These are phyloP conservation scores for Mortierella claussenii DNA, from an alignment of 192 early-diverging fungal genomes.

Conservation along the genomic window DNA sequence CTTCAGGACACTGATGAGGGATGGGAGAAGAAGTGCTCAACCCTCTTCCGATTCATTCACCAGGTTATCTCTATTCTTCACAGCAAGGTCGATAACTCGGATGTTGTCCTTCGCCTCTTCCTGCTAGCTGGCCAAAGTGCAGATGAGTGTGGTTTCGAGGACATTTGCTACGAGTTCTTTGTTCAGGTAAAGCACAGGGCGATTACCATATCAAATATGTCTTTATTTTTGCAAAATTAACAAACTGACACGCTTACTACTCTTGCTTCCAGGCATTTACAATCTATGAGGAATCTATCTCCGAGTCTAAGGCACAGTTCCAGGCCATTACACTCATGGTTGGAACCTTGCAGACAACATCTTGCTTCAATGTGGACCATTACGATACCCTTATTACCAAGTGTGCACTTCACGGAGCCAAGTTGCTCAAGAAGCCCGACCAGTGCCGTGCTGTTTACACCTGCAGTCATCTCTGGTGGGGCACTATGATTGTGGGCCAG, in stretches of 20 bases:
- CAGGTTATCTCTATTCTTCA: slow-evolving; percentile 82
- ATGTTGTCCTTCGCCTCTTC: slow-evolving; percentile 81
- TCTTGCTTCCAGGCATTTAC: slow-evolving; percentile 78
- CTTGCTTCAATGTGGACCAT: slow-evolving; percentile 88
- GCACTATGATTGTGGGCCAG: slow-evolving; percentile 62
- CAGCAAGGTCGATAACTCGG: slow-evolving; percentile 68
- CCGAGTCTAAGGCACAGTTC: slow-evolving; percentile 91
- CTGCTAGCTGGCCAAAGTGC: slow-evolving; percentile 89
- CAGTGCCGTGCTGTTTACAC: slow-evolving; percentile 90
- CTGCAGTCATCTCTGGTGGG: slow-evolving; percentile 95
- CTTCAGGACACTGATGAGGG: slow-evolving; percentile 63
- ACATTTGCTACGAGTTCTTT: slow-evolving; percentile 97
- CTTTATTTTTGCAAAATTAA: no score
- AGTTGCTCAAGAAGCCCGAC: slow-evolving; percentile 93
- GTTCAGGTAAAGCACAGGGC: slow-evolving; percentile 85
- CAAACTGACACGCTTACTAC: not conserved
- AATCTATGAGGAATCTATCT: slow-evolving; percentile 96
- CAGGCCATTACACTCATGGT: slow-evolving; percentile 91
- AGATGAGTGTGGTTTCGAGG: slow-evolving; percentile 88
- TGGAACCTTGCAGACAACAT: slow-evolving; percentile 84
- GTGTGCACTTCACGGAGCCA: slow-evolving; percentile 88
- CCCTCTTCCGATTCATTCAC: slow-evolving; percentile 89
- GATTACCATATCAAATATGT: no score
- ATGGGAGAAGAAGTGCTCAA: slow-evolving; percentile 77
- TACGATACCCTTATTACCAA: slow-evolving; percentile 96